A percentile compares a stretch with the other conserved stretches of the same genome.
phyloP scores from a whole-genome alignment of 2,329 filamentous ascomycete genomes.

The Emergomyces orientalis region DNA sequence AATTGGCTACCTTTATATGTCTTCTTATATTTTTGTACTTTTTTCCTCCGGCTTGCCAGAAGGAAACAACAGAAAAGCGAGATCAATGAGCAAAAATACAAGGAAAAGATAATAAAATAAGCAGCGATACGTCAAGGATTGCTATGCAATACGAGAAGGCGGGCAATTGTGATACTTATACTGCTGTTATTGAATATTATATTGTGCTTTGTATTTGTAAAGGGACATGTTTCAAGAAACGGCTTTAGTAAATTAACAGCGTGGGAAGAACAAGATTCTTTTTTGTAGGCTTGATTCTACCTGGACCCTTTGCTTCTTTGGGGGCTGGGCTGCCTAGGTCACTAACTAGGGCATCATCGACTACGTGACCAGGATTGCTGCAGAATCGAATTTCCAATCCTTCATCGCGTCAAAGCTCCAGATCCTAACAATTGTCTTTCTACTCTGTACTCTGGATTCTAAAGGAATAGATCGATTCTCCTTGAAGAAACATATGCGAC shows the following conservation, averaged over 20 bases:
- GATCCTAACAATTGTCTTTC: not conserved
- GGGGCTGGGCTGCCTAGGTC: too few species aligned
- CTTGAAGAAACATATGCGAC: not conserved
- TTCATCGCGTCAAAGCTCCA: not conserved
- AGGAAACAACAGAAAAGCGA: not conserved
- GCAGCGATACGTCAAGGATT: not conserved
- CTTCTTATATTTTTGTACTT: not conserved
- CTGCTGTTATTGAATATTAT: not conserved
- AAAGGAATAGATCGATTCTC: not conserved
- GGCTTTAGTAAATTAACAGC: not conserved
- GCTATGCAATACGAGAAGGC: not conserved
- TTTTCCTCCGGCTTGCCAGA: not conserved
- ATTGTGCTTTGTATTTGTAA: not conserved
- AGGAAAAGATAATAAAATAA: not conserved
- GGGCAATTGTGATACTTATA: not conserved
- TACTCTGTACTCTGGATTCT: not conserved
- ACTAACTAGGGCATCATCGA: not conserved
- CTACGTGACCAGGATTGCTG: not conserved
- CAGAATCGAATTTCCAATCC: too few species aligned
- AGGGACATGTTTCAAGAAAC: not conserved
- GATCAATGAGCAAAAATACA: not conserved
- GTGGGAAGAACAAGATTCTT: too few species aligned
- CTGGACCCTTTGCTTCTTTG: too few species aligned
- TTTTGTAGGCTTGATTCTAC: too few species aligned
- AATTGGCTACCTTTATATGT: not conserved